phyloP scores from a whole-genome alignment of 441 rosid species.

The Pelargonium myrrhifolium region DNA sequence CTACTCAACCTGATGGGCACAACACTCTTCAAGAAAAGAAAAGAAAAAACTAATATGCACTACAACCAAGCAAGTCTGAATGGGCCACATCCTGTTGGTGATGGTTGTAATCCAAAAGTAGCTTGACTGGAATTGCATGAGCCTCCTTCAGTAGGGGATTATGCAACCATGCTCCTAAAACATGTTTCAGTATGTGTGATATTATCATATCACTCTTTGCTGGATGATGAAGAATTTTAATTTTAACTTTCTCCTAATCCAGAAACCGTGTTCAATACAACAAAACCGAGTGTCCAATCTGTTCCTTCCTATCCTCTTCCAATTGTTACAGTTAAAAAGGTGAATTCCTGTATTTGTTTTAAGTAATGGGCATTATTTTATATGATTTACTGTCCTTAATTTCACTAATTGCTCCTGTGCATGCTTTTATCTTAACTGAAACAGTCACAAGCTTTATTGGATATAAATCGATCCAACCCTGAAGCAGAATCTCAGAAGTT shows the following conservation, averaged over 20 bases:
- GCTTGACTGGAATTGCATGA: neutral
- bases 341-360: neutral
- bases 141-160: neutral
- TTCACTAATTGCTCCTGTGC: neutral
- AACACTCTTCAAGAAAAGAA: neutral
- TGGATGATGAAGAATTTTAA: neutral
- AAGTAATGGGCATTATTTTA: neutral
- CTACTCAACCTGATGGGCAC: neutral
- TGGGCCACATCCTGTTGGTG: neutral
- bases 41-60: neutral
- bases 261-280: constrained; percentile 28
- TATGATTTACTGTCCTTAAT: neutral
- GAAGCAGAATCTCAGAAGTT: constrained; percentile 1
- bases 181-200: neutral
- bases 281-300: constrained; percentile 25
- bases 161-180: neutral
- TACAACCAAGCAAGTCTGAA: neutral
- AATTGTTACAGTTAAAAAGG: constrained; percentile 15
- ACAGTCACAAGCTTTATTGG: neutral
- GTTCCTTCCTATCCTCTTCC: constrained; percentile 20
- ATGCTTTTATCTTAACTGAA: neutral
- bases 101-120: neutral
- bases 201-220: neutral
- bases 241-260: constrained; percentile 9
- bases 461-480: neutral